phyloP scores from a whole-genome alignment of 2,329 filamentous ascomycete species.

The Pseudocercospora crystallina region DNA sequence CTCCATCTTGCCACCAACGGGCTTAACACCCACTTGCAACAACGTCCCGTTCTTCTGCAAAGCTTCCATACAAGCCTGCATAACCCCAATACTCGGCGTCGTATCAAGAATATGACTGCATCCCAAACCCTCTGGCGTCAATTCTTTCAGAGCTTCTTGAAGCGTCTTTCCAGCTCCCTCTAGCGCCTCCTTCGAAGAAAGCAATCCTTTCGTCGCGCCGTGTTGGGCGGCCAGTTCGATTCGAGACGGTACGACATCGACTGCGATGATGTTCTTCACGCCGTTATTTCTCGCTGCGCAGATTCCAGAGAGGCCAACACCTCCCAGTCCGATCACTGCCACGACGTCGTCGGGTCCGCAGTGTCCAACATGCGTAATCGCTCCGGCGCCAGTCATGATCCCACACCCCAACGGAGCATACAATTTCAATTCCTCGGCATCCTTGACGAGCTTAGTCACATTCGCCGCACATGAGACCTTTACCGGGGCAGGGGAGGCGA shows the following conservation, averaged over 20 bases:
- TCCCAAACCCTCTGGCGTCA: slow-evolving; percentile 34
- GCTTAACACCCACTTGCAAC: slow-evolving; percentile 49
- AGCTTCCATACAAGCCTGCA: slow-evolving; percentile 41
- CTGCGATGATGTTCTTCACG: slow-evolving; percentile 43
- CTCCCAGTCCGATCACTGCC: slow-evolving; percentile 42
- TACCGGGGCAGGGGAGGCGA: slow-evolving; percentile 35
- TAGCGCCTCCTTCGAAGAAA: slow-evolving; percentile 16
- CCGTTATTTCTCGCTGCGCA: slow-evolving; percentile 39
- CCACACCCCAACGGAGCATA: slow-evolving; percentile 47
- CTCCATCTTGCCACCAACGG: slow-evolving; percentile 38
- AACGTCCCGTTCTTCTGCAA: slow-evolving; percentile 48
- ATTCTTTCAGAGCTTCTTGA: slow-evolving; percentile 16
- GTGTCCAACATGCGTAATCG: slow-evolving; percentile 41
- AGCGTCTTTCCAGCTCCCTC: slow-evolving; percentile 1
- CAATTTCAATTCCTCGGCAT: slow-evolving; percentile 31
- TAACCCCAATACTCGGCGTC: slow-evolving; percentile 42
- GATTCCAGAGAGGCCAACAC: slow-evolving; percentile 43
- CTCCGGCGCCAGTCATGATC: slow-evolving; percentile 46
- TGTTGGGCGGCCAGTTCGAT: slow-evolving; percentile 46
- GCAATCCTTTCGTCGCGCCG: slow-evolving; percentile 41
- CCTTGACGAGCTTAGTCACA: slow-evolving; percentile 20
- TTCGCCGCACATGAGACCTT: slow-evolving; percentile 31
- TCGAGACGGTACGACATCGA: slow-evolving; percentile 46
- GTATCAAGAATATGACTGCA: slow-evolving; percentile 49
- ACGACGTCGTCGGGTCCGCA: slow-evolving; percentile 31